These are phyloP conservation scores for Gymnopilus dilepis DNA, from an alignment of 768 basidiomycete genomes.

Conservation along the genomic window DNA sequence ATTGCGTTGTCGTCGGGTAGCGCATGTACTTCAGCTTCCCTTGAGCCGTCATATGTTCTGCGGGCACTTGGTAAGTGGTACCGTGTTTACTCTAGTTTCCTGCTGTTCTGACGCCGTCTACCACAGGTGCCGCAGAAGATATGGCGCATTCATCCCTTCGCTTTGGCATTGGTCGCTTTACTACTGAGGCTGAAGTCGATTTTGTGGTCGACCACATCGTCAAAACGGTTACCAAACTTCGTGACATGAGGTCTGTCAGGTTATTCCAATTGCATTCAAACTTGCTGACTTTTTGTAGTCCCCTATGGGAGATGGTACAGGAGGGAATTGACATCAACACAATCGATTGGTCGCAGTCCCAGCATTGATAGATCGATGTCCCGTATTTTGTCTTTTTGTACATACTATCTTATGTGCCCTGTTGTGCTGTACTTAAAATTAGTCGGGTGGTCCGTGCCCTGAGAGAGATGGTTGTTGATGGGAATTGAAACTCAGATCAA, in stretches of 20 bases:
- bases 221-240: constrained; percentile 80
- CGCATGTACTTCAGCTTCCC: constrained; percentile 96
- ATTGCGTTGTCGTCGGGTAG: constrained; percentile 97
- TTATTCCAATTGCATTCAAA: constrained; percentile 8
- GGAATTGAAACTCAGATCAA: constrained; percentile 51
- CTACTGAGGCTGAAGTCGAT: constrained; percentile 96
- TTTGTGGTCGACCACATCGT: constrained; percentile 91
- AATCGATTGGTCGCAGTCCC: constrained; percentile 95
- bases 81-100: background rate
- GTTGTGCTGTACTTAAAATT: constrained; percentile 2
- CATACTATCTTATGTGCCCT: constrained; percentile 17
- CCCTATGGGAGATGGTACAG: constrained; percentile 99
- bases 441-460: constrained; percentile 47
- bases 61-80: constrained; percentile 78
- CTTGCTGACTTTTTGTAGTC: constrained; percentile 49
- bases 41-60: constrained; percentile 98
- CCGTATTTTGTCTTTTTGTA: constrained; percentile 17
- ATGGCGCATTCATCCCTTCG: constrained; percentile 99
- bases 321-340: constrained; percentile 96
- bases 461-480: constrained; percentile 34
- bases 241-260: constrained; percentile 84
- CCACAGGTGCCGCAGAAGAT: constrained; percentile 89
- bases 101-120: constrained; percentile 9
- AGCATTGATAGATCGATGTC: constrained; percentile 57
- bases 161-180: constrained; percentile 97